Percentiles rank a stretch among this genome's conserved stretches.
These are phyloP conservation scores for Kondoa malvinella DNA, from an alignment of 768 basidiomycete species.

Conservation along the genomic window DNA sequence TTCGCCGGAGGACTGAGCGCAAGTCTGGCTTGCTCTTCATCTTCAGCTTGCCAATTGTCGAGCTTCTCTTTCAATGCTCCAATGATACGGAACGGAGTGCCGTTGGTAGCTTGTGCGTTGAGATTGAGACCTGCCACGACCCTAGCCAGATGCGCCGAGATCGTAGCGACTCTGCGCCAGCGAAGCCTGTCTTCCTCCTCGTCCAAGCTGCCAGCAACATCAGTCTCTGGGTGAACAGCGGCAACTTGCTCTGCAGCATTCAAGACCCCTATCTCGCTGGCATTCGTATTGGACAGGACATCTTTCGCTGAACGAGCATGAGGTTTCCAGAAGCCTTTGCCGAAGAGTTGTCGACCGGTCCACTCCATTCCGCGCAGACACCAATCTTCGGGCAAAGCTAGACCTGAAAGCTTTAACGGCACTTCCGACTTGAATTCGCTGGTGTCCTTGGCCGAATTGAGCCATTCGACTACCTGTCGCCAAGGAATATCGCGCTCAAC, in stretches of 20 bases:
- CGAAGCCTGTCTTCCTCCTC: constrained; percentile 48
- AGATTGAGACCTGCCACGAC: background rate
- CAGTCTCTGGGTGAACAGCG: too few relatives aligned
- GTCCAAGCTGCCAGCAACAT: too few relatives aligned
- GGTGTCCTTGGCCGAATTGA: constrained; percentile 39
- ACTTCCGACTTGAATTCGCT: constrained; percentile 28
- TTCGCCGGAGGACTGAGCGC: background rate
- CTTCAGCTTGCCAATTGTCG: constrained; percentile 23
- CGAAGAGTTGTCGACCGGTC: constrained; percentile 68
- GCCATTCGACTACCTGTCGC: constrained; percentile 51
- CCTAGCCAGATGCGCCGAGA: background rate
- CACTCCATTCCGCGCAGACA: constrained; percentile 90
- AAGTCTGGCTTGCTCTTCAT: constrained; percentile 17
- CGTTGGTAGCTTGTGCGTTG: background rate
- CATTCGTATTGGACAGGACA: too few relatives aligned
- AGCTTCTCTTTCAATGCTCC: background rate
- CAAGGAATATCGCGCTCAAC: constrained; percentile 72
- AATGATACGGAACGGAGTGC: background rate
- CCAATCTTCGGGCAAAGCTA: constrained; percentile 83
- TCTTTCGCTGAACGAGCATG: background rate
- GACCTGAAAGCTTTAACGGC: constrained; percentile 47
- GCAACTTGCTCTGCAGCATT: background rate
- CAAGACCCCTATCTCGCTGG: constrained; percentile 60
- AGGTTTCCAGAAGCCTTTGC: constrained; percentile 78
- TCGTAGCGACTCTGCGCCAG: background rate